Evolutionary conservation across 768 basidiomycete genomes (phyloP), one percentile per base, ranked within the genome.

Genomic region (Serendipita sp.): DNA sequence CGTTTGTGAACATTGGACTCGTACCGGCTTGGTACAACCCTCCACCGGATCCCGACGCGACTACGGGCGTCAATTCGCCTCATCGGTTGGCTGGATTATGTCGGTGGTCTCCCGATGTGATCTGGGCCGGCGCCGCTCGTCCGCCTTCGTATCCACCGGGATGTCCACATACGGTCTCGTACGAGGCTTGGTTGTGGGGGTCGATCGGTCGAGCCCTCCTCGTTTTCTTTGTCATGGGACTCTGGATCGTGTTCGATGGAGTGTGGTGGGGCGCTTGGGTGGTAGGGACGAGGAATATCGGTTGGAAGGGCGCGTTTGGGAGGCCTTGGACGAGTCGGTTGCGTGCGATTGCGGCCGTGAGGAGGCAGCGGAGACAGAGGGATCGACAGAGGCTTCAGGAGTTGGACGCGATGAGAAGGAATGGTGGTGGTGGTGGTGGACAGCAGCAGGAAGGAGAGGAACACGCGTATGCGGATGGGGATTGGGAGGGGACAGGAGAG

Each of bases 261-360:
- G 56, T 60, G 11, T 60, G 56, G 56, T 60, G 56, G 56, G 56
- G 56, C 32, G 56, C 56, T 4, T 60, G 56, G 56, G 56, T 60
- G 23, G 56, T 60, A 8, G 56, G 56, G 23, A 60, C 56, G 34
- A 23, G 56, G 28, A 30, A 36, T 30, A 32, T 60, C 11, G 56
- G 56, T 28, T 60, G 56, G 56, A 60, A 35, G 16, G 56, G 56
- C 56, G 56, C 56, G 16, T 23, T 60, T 36, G 56, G 56, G 8
- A 16, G 56, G 23, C 56, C 56, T 1, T 60, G 56, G 56, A 60
- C 28, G 35, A 23, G 23, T 11, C 34, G 23, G 56, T 60, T 36
- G 56, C 3, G 38, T 7, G 38, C 38, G 38, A 41, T 41, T 5
- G 38, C 38, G 13, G 38, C 38, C 1, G 13, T 41, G 38, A 41